phyloP scores from a whole-genome alignment of 441 rosid genomes.

The Macaranga tanarius region DNA sequence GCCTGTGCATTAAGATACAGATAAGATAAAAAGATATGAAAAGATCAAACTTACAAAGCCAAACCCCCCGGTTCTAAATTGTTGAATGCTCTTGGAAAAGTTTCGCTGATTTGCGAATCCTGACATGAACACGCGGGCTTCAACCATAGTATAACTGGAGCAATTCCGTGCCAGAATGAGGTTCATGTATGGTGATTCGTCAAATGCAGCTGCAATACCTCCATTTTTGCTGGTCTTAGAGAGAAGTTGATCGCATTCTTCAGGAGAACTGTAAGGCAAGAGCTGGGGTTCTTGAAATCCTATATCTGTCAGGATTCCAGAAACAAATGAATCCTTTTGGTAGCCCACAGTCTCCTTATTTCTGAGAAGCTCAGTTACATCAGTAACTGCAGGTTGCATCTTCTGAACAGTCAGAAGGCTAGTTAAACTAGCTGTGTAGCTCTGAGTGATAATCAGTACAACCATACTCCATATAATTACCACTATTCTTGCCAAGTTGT shows the following conservation, averaged over 20 bases:
- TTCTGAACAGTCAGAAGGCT: background rate
- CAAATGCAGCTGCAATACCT: background rate
- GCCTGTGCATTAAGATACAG: too few species aligned
- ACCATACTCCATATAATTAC: background rate
- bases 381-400: background rate
- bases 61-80: background rate
- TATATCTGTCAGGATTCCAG: background rate
- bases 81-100: background rate
- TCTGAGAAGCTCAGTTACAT: background rate
- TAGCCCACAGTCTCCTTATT: background rate
- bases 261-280: background rate
- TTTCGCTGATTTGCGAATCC: too few species aligned
- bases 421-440: background rate
- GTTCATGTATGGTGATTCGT: background rate
- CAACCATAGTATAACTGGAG: background rate
- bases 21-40: too few species aligned
- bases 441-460: background rate
- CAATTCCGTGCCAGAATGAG: background rate
- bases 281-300: background rate
- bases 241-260: background rate
- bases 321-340: background rate
- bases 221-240: background rate
- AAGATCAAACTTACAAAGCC: background rate
- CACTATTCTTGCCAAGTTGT: background rate
- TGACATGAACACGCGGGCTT: too few species aligned